A percentile compares a stretch with the other conserved stretches of the same genome.
phyloP scores from a whole-genome alignment of 2,329 filamentous ascomycete species.

The Colletotrichum sp. region DNA sequence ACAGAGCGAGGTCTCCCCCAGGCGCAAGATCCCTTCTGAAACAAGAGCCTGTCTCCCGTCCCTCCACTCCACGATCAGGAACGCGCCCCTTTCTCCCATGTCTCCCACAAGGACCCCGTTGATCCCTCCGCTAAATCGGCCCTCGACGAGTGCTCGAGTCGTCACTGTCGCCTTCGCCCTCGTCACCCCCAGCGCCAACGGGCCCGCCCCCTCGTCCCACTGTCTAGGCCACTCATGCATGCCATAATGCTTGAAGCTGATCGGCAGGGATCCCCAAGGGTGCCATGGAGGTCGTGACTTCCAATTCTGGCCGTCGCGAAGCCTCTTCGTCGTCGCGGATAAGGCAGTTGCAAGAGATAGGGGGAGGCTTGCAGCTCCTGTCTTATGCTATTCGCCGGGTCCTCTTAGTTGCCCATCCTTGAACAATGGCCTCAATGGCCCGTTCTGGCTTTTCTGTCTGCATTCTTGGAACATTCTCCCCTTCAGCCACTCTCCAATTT shows the following conservation, averaged over 20 bases:
- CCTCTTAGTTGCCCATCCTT: not conserved
- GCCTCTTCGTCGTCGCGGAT: constrained; percentile 10
- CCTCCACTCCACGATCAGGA: constrained; percentile 15
- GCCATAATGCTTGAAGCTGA: constrained; percentile 18
- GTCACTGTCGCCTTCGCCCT: not conserved
- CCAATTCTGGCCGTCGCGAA: constrained; percentile 1
- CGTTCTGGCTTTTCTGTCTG: not conserved
- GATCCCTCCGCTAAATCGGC: constrained; percentile 2
- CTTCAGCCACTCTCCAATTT: not conserved
- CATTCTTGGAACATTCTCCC: constrained; percentile 11
- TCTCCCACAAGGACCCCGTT: constrained; percentile 2
- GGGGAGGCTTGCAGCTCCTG: not conserved
- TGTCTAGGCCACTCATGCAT: constrained; percentile 18
- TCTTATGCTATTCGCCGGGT: constrained; percentile 11
- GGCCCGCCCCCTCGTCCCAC: constrained; percentile 13
- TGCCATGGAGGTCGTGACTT: not conserved
- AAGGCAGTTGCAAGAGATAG: constrained; percentile 15
- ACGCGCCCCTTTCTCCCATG: not conserved
- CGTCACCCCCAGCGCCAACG: not conserved
- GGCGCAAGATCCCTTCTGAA: constrained; percentile 15
- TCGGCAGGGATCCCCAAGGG: constrained; percentile 17
- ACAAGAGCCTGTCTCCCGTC: constrained; percentile 19
- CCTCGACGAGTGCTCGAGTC: not conserved
- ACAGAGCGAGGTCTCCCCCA: constrained; percentile 12
- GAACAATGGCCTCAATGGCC: not conserved